Percentiles rank a stretch among this genome's conserved stretches.
These are phyloP conservation scores for Zymoseptoria pseudotritici DNA, from an alignment of 2,329 filamentous ascomycete species.

Conservation along the genomic window DNA sequence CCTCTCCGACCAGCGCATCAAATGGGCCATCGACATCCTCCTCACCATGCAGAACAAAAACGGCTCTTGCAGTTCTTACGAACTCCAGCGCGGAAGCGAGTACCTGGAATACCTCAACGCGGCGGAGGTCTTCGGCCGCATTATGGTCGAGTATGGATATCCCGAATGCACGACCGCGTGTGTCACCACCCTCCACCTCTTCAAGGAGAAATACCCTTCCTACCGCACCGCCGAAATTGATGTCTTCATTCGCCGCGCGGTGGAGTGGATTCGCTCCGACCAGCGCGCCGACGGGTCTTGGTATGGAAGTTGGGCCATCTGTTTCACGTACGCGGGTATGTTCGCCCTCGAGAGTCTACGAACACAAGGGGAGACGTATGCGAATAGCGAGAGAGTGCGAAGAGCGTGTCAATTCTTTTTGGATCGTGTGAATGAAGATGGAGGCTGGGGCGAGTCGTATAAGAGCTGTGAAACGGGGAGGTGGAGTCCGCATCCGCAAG, in stretches of 20 bases:
- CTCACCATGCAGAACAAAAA: constrained; percentile 83
- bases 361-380: constrained; percentile 73
- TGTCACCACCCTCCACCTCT: constrained; percentile 77
- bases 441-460: constrained; percentile 96
- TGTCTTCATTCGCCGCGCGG: constrained; percentile 62
- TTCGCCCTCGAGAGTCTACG: constrained; percentile 85
- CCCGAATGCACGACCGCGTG: constrained; percentile 95
- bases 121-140: constrained; percentile 89
- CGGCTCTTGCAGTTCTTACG: constrained; percentile 86
- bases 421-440: constrained; percentile 75
- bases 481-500: constrained; percentile 64
- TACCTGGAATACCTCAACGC: constrained; percentile 82
- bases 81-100: constrained; percentile 69
- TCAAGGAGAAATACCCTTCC: constrained; percentile 70
- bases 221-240: constrained; percentile 73
- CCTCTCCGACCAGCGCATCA: constrained; percentile 68
- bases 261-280: constrained; percentile 72
- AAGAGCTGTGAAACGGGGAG: constrained; percentile 68
- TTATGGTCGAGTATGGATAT: constrained; percentile 99
- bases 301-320: constrained; percentile 98
- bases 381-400: constrained; percentile 61
- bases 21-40: constrained; percentile 83
- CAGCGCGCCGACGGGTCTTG: constrained; percentile 82
- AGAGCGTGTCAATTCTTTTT: constrained; percentile 80
- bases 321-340: constrained; percentile 95